Percentiles rank a stretch among this genome's conserved stretches.
Conservation (phyloP, 2,329 filamentous ascomycete genomes). For the Pseudofabraea citricarpa region DNA sequence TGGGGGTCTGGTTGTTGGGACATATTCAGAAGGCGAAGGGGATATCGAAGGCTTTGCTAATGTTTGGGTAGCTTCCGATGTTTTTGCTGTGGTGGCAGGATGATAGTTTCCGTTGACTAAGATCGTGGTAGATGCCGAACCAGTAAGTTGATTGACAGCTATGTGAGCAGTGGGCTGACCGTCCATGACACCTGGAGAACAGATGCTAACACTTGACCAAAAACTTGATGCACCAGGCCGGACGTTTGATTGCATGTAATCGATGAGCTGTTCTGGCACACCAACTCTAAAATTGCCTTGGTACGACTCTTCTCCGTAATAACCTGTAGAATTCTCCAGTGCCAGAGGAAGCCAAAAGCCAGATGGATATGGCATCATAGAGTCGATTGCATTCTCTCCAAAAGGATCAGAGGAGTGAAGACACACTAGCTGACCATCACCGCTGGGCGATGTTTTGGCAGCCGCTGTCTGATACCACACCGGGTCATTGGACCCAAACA, state of each 20-base stretch:
- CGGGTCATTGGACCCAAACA: constrained; percentile 2
- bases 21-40: not conserved
- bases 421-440: not conserved
- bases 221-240: not conserved
- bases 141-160: constrained; percentile 8
- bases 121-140: constrained; percentile 1
- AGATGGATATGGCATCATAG: constrained; percentile 8
- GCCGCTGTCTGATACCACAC: constrained; percentile 3
- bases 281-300: not conserved
- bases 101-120: constrained; percentile 7
- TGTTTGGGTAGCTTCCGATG: not conserved
- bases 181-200: constrained; percentile 6
- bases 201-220: constrained; percentile 4
- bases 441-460: not conserved
- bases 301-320: not conserved
- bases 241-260: constrained; percentile 9
- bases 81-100: not conserved
- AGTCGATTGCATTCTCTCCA: not conserved
- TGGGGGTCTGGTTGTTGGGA: not conserved
- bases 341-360: constrained; percentile 4
- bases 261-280: constrained; percentile 5
- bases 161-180: constrained; percentile 12
- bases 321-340: constrained; percentile 1
- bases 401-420: not conserved
- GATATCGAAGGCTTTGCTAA: too few species aligned